phyloP scores from a whole-genome alignment of 306 rosid species.

The Arachis stenosperma region DNA sequence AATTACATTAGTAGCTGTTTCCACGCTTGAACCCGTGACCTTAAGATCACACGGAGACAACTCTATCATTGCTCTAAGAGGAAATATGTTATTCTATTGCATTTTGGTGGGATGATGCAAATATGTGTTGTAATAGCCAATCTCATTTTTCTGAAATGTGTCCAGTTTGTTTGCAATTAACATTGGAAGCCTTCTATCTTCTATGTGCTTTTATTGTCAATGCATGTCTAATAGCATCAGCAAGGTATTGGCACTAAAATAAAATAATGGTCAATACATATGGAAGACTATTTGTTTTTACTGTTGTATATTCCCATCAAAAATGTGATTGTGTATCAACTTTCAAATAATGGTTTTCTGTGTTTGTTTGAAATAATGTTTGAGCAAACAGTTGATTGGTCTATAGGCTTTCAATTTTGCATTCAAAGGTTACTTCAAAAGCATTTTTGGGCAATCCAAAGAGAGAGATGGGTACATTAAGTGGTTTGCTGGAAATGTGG shows the following conservation, averaged over 20 bases:
- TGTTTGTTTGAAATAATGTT: conserved; percentile 35
- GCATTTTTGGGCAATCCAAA: conserved; percentile 76
- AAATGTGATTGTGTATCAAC: background rate
- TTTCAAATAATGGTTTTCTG: conserved; percentile 1
- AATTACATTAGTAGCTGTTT: too few relatives aligned
- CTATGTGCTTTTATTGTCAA: conserved; percentile 8
- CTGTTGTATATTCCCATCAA: conserved; percentile 22
- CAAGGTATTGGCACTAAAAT: background rate
- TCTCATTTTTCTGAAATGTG: background rate
- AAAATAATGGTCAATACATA: background rate
- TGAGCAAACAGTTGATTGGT: conserved; percentile 76
- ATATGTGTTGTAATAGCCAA: background rate
- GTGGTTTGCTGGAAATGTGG: conserved; percentile 97
- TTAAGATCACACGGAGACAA: too few relatives aligned
- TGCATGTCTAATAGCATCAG: conserved; percentile 17
- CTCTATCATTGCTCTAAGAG: too few relatives aligned
- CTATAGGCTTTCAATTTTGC: conserved; percentile 99
- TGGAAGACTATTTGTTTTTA: conserved; percentile 14
- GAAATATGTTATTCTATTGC: too few relatives aligned
- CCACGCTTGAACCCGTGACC: too few relatives aligned
- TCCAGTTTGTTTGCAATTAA: conserved; percentile 23
- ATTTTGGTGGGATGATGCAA: background rate
- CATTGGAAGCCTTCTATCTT: background rate
- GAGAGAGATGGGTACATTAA: conserved; percentile 89
- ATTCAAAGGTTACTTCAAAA: conserved; percentile 97